Percentiles rank a stretch among this genome's conserved stretches.
These are phyloP conservation scores for Boletus vermiculosoides DNA, from an alignment of 768 basidiomycete species.

Conservation along the genomic window DNA sequence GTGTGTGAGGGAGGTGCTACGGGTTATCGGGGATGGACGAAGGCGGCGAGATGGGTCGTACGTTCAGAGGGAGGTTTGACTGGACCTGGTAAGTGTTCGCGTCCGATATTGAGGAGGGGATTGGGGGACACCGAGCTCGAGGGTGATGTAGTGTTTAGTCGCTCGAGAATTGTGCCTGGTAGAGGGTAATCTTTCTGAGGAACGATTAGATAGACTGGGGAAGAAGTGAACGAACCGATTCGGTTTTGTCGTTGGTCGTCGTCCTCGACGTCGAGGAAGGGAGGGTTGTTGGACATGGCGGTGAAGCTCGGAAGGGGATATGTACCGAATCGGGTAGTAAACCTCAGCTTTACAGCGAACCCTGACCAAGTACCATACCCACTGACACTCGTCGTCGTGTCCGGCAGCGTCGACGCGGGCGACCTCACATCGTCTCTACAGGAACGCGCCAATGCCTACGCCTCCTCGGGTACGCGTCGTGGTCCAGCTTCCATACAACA, in stretches of 20 bases:
- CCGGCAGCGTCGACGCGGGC: neutral
- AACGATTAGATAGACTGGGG: neutral
- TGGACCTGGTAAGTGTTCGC: constrained; percentile 30
- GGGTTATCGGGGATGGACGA: constrained; percentile 3
- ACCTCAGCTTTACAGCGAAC: neutral
- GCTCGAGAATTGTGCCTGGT: constrained; percentile 43
- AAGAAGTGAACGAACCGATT: constrained; percentile 34
- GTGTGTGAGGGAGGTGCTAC: neutral
- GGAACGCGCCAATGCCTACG: constrained; percentile 20
- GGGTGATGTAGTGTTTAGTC: constrained; percentile 31
- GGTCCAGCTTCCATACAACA: constrained; percentile 74
- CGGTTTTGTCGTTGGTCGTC: constrained; percentile 43
- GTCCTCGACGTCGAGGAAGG: constrained; percentile 47
- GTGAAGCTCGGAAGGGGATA: neutral
- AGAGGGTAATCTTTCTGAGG: neutral
- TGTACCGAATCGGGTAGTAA: constrained; percentile 11
- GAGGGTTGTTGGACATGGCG: constrained; percentile 11
- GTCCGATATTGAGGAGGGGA: constrained; percentile 37
- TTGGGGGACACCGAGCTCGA: constrained; percentile 12
- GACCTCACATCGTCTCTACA: neutral
- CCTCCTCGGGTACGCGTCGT: constrained; percentile 61
- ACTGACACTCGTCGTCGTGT: neutral
- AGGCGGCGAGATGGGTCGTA: constrained; percentile 30
- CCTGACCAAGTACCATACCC: neutral
- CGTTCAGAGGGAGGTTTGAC: constrained; percentile 49